Evolutionary conservation across 176 grass and related monocot genomes (phyloP), one percentile per base, ranked within the genome.

Genomic region (Otatea glauca): DNA sequence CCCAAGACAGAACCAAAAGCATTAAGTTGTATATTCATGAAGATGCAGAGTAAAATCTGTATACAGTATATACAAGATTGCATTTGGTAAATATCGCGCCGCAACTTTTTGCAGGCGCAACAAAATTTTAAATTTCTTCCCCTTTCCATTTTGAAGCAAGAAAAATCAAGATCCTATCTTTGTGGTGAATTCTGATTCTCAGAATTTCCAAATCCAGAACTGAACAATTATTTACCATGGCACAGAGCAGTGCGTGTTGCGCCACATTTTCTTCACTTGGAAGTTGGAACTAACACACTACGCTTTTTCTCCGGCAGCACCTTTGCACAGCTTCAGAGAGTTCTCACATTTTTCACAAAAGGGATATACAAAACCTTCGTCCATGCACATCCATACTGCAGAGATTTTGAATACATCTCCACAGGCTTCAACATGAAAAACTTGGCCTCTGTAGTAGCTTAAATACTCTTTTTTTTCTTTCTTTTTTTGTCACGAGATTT

Each of bases 201-300:
- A 87, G 80, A 87, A 70, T 60, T 47, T 68, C 38, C 75, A 44
- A 83, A 83, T 90, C 50, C 84, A 84, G 69, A 91, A 51, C 43
- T 84, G 35, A 87, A 91, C 85, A 91, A 84, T 87, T 91, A 91
- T 91, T 91, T 91, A 91, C 89, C 75, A 87, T 87, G 89, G 69
- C 80, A 81, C 88, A 84, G 43, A 64, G 35, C 89, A 91, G 85
- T 91, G 87, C 4, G 89, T 91, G 89, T 53, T 66, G 85, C 23
- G 4, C 75, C 89, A 87, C 69, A 88, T 91, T 84, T 85, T 62
- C 80, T 87, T 91, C 74, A 79, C 68, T 54, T 75, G 59, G 67
- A 61, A 79, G 61, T 54, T 75, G 59, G 67, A 61, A 87, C 85
- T 87, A 53, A 91, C 75, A 87, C n/a, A 35, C 85, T 91, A 84